These are phyloP conservation scores for Ulmus americana DNA, from an alignment of 331 rosid species.

Conservation along the genomic window DNA sequence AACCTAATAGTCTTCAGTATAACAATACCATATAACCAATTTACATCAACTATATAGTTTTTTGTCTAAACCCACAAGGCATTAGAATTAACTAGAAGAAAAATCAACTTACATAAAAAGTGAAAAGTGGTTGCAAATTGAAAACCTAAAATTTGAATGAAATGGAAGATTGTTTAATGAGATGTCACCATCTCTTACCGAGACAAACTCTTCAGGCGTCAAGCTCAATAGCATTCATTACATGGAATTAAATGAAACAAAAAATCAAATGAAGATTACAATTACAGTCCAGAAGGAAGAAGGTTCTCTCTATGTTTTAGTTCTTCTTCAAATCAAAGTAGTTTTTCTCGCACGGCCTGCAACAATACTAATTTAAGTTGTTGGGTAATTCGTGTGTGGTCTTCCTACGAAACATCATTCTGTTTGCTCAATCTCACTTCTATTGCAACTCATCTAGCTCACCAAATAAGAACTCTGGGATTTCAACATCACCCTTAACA, in stretches of 20 bases:
- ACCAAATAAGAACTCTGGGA: conserved; percentile 74
- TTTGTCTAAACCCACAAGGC: background rate
- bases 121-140: too few species aligned
- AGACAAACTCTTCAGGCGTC: too few species aligned
- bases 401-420: conserved; percentile 42
- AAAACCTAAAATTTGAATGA: too few species aligned
- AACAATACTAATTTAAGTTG: conserved; percentile 53
- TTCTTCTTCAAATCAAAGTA: conserved; percentile 69
- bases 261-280: too few species aligned
- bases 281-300: too few species aligned
- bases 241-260: too few species aligned
- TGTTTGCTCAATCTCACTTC: conserved; percentile 58
- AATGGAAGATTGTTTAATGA: too few species aligned
- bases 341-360: conserved; percentile 63
- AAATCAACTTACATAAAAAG: too few species aligned
- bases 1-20: background rate
- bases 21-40: background rate
- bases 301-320: conserved; percentile 32
- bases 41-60: background rate
- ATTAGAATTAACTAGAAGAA: too few species aligned
- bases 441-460: conserved; percentile 82
- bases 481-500: conserved; percentile 48
- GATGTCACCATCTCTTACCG: too few species aligned
- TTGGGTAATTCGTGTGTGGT: conserved; percentile 36
- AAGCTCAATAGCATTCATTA: too few species aligned